phyloP scores from a whole-genome alignment of 768 basidiomycete genomes.

The Cystoderma amianthinum region DNA sequence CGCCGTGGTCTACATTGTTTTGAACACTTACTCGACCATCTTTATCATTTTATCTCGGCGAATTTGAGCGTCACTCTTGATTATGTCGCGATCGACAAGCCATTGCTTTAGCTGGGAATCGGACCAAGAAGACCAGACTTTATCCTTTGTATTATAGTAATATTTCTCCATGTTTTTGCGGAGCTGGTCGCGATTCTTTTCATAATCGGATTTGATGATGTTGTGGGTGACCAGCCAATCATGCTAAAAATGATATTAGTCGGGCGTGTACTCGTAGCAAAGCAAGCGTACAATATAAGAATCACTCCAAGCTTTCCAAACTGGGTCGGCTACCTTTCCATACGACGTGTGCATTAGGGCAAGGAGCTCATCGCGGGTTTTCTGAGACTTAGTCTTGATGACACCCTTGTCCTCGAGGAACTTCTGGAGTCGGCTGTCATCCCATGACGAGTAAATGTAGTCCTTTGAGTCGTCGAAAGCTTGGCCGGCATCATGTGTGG shows the following conservation, averaged over 20 bases:
- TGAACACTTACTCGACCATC: constrained; percentile 49
- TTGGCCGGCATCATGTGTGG: constrained; percentile 41
- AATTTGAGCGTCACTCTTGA: constrained; percentile 66
- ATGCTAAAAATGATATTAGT: constrained; percentile 32
- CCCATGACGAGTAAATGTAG: constrained; percentile 88
- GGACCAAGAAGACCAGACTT: constrained; percentile 63
- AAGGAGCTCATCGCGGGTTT: constrained; percentile 62
- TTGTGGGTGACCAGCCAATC: constrained; percentile 81
- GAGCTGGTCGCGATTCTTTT: constrained; percentile 58
- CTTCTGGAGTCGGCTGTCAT: constrained; percentile 61
- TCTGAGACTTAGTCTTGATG: constrained; percentile 51
- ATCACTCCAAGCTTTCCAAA: constrained; percentile 86
- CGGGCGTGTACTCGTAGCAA: neutral
- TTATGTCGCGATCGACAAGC: constrained; percentile 67
- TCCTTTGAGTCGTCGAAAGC: constrained; percentile 72
- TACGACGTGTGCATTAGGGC: constrained; percentile 66
- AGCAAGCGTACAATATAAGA: constrained; percentile 61
- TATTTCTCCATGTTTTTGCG: constrained; percentile 66
- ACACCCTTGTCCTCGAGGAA: constrained; percentile 77
- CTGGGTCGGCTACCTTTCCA: constrained; percentile 48
- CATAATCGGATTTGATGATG: constrained; percentile 47
- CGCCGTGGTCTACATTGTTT: neutral
- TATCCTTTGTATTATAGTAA: constrained; percentile 56
- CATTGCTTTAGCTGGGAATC: constrained; percentile 73
- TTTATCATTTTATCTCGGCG: constrained; percentile 73